Percentiles rank a stretch among this genome's conserved stretches.
phyloP scores from a whole-genome alignment of 2,329 filamentous ascomycete genomes.

The Pyrenochaeta sp. region DNA sequence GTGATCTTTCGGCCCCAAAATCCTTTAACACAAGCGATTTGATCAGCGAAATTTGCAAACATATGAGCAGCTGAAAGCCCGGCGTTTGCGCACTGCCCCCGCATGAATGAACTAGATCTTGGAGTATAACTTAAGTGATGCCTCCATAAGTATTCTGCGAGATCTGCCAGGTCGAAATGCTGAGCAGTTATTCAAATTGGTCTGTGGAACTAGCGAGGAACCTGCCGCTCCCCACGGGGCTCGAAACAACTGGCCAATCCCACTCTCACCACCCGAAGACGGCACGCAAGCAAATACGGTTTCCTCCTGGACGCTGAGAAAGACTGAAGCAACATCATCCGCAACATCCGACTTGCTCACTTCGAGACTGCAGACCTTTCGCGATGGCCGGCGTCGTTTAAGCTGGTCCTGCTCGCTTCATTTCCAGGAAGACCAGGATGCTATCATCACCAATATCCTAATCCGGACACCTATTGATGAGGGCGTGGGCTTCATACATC shows the following conservation, averaged over 20 bases:
- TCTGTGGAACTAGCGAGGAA: not conserved
- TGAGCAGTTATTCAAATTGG: not conserved
- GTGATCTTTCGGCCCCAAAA: no score
- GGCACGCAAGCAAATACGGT: not conserved
- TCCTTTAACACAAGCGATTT: no score
- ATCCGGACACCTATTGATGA: not conserved
- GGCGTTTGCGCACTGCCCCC: no score
- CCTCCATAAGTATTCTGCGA: not conserved
- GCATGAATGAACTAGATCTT: no score
- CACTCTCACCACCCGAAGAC: not conserved
- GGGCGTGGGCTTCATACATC: not conserved
- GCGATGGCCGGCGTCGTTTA: not conserved
- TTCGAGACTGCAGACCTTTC: not conserved
- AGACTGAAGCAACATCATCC: not conserved
- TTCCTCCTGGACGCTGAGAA: conserved; percentile 4
- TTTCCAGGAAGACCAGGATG: not conserved
- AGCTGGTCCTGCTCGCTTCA: not conserved
- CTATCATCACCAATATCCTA: not conserved
- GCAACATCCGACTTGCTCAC: not conserved
- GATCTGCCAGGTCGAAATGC: not conserved
- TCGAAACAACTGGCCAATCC: conserved; percentile 1
- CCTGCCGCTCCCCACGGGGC: not conserved
- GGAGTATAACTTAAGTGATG: not conserved
- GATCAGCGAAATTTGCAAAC: no score
- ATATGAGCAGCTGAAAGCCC: no score